Base-by-base conservation (phyloP, 306 rosid genomes). In the Glycine latifolia region DNA sequence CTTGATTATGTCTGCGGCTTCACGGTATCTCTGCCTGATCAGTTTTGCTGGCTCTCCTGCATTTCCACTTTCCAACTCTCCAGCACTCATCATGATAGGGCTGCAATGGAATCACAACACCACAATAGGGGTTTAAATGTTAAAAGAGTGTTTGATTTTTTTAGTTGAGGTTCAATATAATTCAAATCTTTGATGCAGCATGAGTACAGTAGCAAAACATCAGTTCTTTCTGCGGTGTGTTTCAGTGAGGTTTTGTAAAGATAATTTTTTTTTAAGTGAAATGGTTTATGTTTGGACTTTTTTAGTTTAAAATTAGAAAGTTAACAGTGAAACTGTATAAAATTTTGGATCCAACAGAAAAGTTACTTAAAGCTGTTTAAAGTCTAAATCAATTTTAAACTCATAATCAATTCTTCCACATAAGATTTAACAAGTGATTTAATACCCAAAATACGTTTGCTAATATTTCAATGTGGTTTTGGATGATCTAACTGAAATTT, bases 11-110 rank as follows among this genome's bases (percentile, higher is more conserved):
- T 94, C 98, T 4, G 98, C 76, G 2, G 98, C 98, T 77, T 95
- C 98, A 41, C 98, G 91, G 97, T 95, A 95, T 86, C 98, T 88
- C 77, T 95, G 98, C 84, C 98, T 89, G 52, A 95, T 90, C 92
- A 95, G 44, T 79, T 95, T 95, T 0, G 98, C 97, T 0, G 98
- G 98, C 89, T 95, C 98, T 83, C 98, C 98, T 8, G 98, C 97
- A 39, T 95, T 95, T 74, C 97, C 97, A 83, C 97, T 95, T 86
- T 95, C 98, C 86, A 95, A 68, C 83, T 95, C 98, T 92, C 97
- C 98, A 1, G 98, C 98, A 87, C 98, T 94, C 98, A 94, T 92
- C 98, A 95, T 91, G 89, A 95, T 95, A 10, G 98, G 98, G 91
- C 97, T 91, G 90, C 16, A 59, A 26, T 37, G 41, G 41, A 37